These are phyloP conservation scores for Lecanicillium sp. DNA, from an alignment of 2,329 filamentous ascomycete genomes.

Conservation along the genomic window DNA sequence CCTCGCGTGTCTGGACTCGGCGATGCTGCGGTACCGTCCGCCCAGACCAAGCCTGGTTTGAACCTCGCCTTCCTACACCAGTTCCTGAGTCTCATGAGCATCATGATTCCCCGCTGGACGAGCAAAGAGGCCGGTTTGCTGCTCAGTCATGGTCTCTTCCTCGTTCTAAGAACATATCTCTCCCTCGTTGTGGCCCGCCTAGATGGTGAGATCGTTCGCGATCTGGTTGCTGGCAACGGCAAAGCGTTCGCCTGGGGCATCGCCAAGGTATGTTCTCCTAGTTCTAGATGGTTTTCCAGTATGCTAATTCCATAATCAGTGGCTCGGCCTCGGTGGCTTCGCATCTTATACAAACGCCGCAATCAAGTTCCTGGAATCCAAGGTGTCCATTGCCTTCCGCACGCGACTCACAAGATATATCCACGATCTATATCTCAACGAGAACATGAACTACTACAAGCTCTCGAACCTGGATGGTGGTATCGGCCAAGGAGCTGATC, in stretches of 20 bases:
- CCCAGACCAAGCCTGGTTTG: conserved; percentile 86
- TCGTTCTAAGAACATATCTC: conserved; percentile 88
- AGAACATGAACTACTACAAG: conserved; percentile 95
- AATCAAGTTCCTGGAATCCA: conserved; percentile 97
- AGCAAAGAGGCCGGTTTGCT: conserved; percentile 93
- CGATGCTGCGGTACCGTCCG: conserved; percentile 71
- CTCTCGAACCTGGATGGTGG: conserved; percentile 88
- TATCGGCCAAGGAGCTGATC: conserved; percentile 84
- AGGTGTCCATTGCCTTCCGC: conserved; percentile 96
- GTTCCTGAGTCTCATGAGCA: conserved; percentile 91
- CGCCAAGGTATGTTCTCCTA: conserved; percentile 52
- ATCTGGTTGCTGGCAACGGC: conserved; percentile 91
- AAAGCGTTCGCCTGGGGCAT: conserved; percentile 84
- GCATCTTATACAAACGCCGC: conserved; percentile 97
- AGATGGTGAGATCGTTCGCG: conserved; percentile 92
- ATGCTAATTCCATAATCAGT: conserved; percentile 37
- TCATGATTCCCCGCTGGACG: conserved; percentile 93
- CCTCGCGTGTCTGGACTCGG: conserved; percentile 73
- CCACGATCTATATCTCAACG: conserved; percentile 92
- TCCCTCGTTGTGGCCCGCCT: conserved; percentile 87
- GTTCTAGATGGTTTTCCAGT: background rate
- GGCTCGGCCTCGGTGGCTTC: conserved; percentile 88
- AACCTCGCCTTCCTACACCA: conserved; percentile 96
- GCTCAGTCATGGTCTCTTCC: conserved; percentile 79
- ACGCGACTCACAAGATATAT: conserved; percentile 94